phyloP scores from a whole-genome alignment of 257 asterid genomes.

The Jasminum sambac region DNA sequence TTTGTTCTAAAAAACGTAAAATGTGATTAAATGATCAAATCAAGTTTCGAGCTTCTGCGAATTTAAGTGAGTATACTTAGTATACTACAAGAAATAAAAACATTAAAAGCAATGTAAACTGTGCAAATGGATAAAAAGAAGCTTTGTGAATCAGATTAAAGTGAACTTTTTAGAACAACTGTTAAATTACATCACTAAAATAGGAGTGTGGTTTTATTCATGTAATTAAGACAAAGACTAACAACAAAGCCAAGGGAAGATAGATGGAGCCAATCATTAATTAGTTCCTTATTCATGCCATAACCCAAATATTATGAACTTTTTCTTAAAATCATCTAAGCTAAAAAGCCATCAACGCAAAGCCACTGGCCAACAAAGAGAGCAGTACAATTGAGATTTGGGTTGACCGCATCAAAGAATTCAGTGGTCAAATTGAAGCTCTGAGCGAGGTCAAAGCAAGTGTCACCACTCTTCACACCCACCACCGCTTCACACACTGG shows the following conservation, averaged over 20 bases:
- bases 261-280: not conserved
- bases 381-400: constrained; percentile 47
- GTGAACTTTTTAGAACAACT: no score
- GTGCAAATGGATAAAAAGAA: no score
- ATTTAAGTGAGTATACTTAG: no score
- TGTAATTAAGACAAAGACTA: not conserved
- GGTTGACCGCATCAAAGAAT: constrained; percentile 40
- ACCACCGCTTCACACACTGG: constrained; percentile 34
- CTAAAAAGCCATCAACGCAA: constrained; percentile 37
- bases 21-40: no score
- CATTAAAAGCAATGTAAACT: no score
- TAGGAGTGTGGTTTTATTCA: no score
- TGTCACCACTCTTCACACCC: constrained; percentile 44
- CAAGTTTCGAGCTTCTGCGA: no score
- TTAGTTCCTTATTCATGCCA: not conserved
- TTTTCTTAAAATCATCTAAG: not conserved
- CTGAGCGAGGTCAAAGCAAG: constrained; percentile 37
- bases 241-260: not conserved
- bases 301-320: not conserved
- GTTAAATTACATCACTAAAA: no score
- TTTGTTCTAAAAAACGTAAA: no score
- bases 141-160: no score
- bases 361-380: constrained; percentile 68
- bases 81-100: no score
- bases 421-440: constrained; percentile 16